Percentiles rank a stretch among this genome's conserved stretches.
Conservation (phyloP, 345 rosid species). For the Nasturtium officinale region DNA sequence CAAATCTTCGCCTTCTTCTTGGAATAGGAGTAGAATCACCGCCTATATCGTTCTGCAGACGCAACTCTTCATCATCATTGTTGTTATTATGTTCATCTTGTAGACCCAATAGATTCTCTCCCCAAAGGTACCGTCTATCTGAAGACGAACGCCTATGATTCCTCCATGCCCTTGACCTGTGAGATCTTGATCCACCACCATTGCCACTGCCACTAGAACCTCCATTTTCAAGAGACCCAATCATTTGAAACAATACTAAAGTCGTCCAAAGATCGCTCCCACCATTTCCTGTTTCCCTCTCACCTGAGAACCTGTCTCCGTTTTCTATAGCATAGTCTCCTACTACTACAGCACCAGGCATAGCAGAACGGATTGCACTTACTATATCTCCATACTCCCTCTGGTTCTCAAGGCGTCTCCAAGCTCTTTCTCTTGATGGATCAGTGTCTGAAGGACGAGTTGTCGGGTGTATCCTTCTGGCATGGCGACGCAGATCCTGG, state of each 20-base stretch:
- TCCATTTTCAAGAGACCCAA: constrained; percentile 63
- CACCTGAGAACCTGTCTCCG: constrained; percentile 66
- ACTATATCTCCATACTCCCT: constrained; percentile 82
- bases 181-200: constrained; percentile 59
- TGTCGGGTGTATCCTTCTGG: constrained; percentile 79
- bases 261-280: constrained; percentile 69
- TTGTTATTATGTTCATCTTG: constrained; percentile 64
- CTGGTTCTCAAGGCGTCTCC: constrained; percentile 81
- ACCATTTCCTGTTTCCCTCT: constrained; percentile 52
- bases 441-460: constrained; percentile 81
- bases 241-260: constrained; percentile 80
- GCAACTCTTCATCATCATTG: constrained; percentile 53
- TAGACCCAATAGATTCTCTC: constrained; percentile 80
- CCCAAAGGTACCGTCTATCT: constrained; percentile 85
- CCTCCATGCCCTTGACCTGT: constrained; percentile 73
- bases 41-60: constrained; percentile 52
- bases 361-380: constrained; percentile 81
- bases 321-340: constrained; percentile 94
- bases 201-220: constrained; percentile 46
- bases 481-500: constrained; percentile 83
- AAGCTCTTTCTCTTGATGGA: constrained; percentile 84
- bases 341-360: constrained; percentile 90
- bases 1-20: constrained; percentile 73
- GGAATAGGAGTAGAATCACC: constrained; percentile 61
- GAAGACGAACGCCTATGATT: constrained; percentile 68